A percentile compares a stretch with the other conserved stretches of the same genome.
Conservation (phyloP, 768 basidiomycete genomes). For the Mycena leptocephala region DNA sequence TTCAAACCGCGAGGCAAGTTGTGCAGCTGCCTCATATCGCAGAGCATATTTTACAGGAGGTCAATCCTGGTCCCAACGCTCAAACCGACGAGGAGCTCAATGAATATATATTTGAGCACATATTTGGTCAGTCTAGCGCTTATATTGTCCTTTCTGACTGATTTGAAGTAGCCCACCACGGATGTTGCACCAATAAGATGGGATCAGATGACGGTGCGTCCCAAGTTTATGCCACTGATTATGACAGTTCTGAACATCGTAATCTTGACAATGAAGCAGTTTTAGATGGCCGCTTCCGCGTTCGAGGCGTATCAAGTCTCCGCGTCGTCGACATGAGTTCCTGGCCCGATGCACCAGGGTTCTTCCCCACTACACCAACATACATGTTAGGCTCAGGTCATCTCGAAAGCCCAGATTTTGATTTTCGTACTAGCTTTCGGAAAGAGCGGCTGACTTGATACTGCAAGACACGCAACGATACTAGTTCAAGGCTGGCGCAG, state of each 20-base stretch:
- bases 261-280: conserved; percentile 5
- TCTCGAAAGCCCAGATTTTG: background rate
- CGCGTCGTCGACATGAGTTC: conserved; percentile 23
- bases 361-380: conserved; percentile 18
- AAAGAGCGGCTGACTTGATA: conserved; percentile 14
- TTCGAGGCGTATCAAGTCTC: conserved; percentile 15
- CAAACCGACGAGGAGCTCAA: too few species aligned
- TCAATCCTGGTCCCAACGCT: too few species aligned
- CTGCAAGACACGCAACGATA: conserved; percentile 11
- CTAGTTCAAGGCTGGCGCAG: background rate
- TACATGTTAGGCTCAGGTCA: conserved; percentile 14
- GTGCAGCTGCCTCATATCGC: conserved; percentile 14
- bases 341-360: conserved; percentile 17
- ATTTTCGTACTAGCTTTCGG: conserved; percentile 20
- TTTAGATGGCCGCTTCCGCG: conserved; percentile 10
- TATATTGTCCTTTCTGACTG: conserved; percentile 1
- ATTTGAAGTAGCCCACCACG: conserved; percentile 15
- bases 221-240: background rate
- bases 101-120: conserved; percentile 22
- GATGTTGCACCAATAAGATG: conserved; percentile 19
- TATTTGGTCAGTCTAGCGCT: conserved; percentile 10
- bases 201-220: conserved; percentile 18
- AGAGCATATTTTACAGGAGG: conserved; percentile 17
- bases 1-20: conserved; percentile 19
- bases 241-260: background rate